Conservation (phyloP, 2,329 filamentous ascomycete species). For the Aspergillus pseudoviridinutans region DNA sequence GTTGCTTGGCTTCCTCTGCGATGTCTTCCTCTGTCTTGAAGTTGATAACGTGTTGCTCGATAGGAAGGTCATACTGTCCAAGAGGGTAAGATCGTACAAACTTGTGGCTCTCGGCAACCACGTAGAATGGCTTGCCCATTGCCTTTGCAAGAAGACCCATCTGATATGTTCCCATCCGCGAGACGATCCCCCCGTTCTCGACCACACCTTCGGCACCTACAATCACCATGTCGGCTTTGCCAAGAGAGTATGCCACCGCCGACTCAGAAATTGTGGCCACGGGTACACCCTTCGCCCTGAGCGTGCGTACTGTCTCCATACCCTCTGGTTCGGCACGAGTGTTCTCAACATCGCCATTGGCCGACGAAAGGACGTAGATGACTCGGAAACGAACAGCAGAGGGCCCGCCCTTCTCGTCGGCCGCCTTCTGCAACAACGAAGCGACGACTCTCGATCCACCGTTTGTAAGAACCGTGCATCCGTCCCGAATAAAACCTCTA, state of each 20-base stretch:
- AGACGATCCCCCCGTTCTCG: slow-evolving; percentile 90
- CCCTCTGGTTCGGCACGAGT: slow-evolving; percentile 54
- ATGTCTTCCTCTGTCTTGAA: slow-evolving; percentile 60
- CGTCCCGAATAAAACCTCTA: slow-evolving; percentile 72
- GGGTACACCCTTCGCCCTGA: slow-evolving; percentile 71
- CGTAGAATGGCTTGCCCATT: slow-evolving; percentile 75
- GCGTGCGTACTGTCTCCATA: slow-evolving; percentile 63
- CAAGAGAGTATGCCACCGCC: slow-evolving; percentile 74
- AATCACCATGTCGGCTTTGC: slow-evolving; percentile 65
- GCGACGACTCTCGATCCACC: slow-evolving; percentile 83
- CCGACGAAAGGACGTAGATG: slow-evolving; percentile 63
- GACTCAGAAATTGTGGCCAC: slow-evolving; percentile 77
- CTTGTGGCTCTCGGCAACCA: slow-evolving; percentile 94
- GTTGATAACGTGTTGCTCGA: slow-evolving; percentile 72
- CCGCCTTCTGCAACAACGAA: slow-evolving; percentile 69
- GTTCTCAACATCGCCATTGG: slow-evolving; percentile 24
- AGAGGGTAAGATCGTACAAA: slow-evolving; percentile 85
- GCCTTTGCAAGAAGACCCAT: slow-evolving; percentile 75
- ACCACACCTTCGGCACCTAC: slow-evolving; percentile 78
- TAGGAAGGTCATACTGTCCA: slow-evolving; percentile 74
- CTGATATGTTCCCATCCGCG: slow-evolving; percentile 79
- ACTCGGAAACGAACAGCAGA: slow-evolving; percentile 71
- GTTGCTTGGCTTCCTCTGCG: slow-evolving; percentile 44
- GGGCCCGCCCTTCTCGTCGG: slow-evolving; percentile 55
- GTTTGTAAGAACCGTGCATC: slow-evolving; percentile 80